Evolutionary conservation across 306 rosid species (phyloP).

Genomic region (Vicia sativa): DNA sequence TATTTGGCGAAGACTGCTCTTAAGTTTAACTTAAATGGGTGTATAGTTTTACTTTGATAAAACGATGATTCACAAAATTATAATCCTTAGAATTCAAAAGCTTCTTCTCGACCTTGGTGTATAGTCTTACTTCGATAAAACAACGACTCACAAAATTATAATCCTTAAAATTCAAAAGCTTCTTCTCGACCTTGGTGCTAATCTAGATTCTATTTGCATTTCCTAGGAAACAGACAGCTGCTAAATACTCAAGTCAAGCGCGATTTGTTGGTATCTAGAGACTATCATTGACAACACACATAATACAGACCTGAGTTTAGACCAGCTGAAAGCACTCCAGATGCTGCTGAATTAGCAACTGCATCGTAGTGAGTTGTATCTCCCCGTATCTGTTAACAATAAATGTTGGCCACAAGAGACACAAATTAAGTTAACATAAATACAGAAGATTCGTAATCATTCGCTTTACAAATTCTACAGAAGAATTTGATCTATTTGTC

Average conservation of each 20-base stretch:
- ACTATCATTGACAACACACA: slow-evolving; percentile 13
- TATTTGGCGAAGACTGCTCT: slow-evolving; percentile 16
- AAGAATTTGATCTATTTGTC: slow-evolving; percentile 11
- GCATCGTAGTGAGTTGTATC: slow-evolving; percentile 96
- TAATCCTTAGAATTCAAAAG: slow-evolving; percentile 10
- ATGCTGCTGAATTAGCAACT: slow-evolving; percentile 88
- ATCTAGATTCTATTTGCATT: slow-evolving; percentile 24
- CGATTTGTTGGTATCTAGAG: neutral
- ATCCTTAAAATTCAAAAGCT: slow-evolving; percentile 17
- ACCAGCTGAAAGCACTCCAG: slow-evolving; percentile 95
- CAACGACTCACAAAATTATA: neutral
- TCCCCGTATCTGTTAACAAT: slow-evolving; percentile 69
- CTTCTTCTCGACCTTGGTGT: no score
- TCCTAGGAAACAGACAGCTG: slow-evolving; percentile 17
- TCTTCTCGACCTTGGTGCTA: slow-evolving; percentile 21
- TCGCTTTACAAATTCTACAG: slow-evolving; percentile 2
- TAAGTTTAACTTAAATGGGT: neutral
- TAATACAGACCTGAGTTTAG: slow-evolving; percentile 65
- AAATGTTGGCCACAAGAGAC: slow-evolving; percentile 30
- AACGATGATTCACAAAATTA: neutral
- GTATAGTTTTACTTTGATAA: neutral
- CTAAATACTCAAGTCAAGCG: slow-evolving; percentile 7
- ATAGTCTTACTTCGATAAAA: neutral
- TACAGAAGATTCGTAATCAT: slow-evolving; percentile 9
- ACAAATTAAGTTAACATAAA: slow-evolving; percentile 25